These are phyloP conservation scores for Sclerotiophoma versabilis DNA, from an alignment of 2,329 filamentous ascomycete species.

Conservation along the genomic window DNA sequence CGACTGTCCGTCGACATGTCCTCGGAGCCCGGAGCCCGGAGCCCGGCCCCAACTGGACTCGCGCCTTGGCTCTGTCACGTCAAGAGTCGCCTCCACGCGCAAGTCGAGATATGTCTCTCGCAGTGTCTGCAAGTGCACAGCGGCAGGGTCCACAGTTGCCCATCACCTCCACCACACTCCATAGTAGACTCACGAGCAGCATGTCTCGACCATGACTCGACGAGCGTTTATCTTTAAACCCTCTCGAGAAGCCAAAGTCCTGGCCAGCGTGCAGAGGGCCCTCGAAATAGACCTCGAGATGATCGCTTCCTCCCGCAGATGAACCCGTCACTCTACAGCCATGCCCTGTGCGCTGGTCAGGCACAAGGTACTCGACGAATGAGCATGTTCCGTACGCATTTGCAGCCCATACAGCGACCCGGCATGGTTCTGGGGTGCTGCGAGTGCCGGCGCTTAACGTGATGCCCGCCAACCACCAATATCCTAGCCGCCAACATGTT, in stretches of 20 bases:
- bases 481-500: slow-evolving; percentile 43
- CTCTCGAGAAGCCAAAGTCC: slow-evolving; percentile 16
- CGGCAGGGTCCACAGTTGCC: background rate
- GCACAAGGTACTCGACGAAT: slow-evolving; percentile 41
- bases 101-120: background rate
- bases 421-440: slow-evolving; percentile 37
- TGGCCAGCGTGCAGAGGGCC: slow-evolving; percentile 14
- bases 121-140: background rate
- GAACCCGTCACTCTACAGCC: slow-evolving; percentile 42
- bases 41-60: no score
- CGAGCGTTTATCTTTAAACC: background rate
- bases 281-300: slow-evolving; percentile 47
- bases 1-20: no score
- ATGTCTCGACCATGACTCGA: slow-evolving; percentile 6
- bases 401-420: slow-evolving; percentile 27
- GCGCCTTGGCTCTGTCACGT: no score
- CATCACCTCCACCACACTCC: background rate
- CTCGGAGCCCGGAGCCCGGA: background rate
- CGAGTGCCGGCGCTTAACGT: slow-evolving; percentile 46
- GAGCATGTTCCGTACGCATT: slow-evolving; percentile 20
- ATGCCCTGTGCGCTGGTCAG: slow-evolving; percentile 38
- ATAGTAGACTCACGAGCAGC: background rate
- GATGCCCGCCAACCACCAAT: slow-evolving; percentile 44
- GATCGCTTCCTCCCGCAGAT: slow-evolving; percentile 35
- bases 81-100: background rate